Percentiles rank a stretch among this genome's conserved stretches.
These are phyloP conservation scores for Aurinia saxatilis DNA, from an alignment of 345 rosid species.

Conservation along the genomic window DNA sequence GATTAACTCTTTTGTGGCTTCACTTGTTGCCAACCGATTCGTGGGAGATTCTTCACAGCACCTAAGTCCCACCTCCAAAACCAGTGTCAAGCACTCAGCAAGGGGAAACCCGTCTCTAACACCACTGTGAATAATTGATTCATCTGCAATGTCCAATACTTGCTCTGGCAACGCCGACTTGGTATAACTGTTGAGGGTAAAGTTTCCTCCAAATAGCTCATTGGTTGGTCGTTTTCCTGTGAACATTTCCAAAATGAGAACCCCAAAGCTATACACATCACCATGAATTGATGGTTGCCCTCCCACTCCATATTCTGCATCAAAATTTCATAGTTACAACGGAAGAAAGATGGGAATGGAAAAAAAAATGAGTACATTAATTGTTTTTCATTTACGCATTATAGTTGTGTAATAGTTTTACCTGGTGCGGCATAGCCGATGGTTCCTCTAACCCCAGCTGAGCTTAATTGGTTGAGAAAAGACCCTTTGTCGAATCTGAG, in stretches of 20 bases:
- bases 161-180: constrained; percentile 12
- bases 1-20: constrained; percentile 1
- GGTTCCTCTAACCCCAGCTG: constrained; percentile 14
- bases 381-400: background rate
- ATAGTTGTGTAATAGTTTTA: background rate
- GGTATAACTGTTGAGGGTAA: constrained; percentile 9
- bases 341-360: background rate
- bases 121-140: background rate
- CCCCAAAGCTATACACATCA: constrained; percentile 14
- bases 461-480: background rate
- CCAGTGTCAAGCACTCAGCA: background rate
- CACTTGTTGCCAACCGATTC: constrained; percentile 9
- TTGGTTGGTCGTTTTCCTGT: constrained; percentile 29
- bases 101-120: background rate
- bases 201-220: constrained; percentile 15
- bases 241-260: constrained; percentile 7
- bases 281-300: constrained; percentile 20
- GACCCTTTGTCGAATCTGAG: constrained; percentile 1
- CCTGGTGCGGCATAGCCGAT: constrained; percentile 25
- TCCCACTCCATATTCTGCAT: constrained; percentile 31
- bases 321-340: background rate
- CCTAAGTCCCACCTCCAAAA: constrained; percentile 21
- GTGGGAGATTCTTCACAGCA: constrained; percentile 24
- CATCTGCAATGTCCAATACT: constrained; percentile 6
- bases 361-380: background rate